Base-by-base conservation (phyloP, 441 rosid genomes). In the Geranium incanum region DNA sequence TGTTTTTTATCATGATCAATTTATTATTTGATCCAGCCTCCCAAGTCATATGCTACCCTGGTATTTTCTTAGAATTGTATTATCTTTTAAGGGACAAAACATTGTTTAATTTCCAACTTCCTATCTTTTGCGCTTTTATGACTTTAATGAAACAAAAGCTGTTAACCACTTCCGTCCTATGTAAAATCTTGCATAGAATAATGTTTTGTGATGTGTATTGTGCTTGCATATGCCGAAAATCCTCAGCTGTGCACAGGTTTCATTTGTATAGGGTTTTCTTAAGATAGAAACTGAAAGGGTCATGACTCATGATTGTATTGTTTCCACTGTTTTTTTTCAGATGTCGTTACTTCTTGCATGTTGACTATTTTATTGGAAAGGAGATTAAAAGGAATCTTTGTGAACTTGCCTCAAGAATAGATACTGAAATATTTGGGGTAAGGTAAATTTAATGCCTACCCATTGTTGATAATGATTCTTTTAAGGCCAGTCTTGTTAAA, bases 401-500 rank as follows among this genome's bases (percentile, higher is more conserved):
- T 13, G 16, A 50, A 3, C 15, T 50, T 0, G 4, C 15, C 15
- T 55, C 60, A 55, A 55, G 21, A 18, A 13, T 55, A 55, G 60
- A 55, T 55, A 55, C 60, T 55, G 60, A n/a, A 55, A 55, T 55
- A 19, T 55, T 55, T 55, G 60, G 16, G 60, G 19, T 55, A 55
- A 13, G 16, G 15, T 50, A 50, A 50, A 28, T 45, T 50, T 50
- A 50, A 50, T 50, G 60, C 15, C 15, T 18, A 2, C 60, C n/a
- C 60, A n/a, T 55, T n/a, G 60, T 55, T 55, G 60, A 15, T n/a
- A n/a, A 55, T 15, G 16, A 55, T 55, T 55, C 60, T 55, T 55
- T 55, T 55, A 55, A 55, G 60, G 15, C 21, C 60, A 15, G 18
- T n/a, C 6, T 5, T 55, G 60, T 55, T 55, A 55, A 55, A 55